These are phyloP conservation scores for Podospora conica DNA, from an alignment of 495 filamentous ascomycete species.

Conservation along the genomic window DNA sequence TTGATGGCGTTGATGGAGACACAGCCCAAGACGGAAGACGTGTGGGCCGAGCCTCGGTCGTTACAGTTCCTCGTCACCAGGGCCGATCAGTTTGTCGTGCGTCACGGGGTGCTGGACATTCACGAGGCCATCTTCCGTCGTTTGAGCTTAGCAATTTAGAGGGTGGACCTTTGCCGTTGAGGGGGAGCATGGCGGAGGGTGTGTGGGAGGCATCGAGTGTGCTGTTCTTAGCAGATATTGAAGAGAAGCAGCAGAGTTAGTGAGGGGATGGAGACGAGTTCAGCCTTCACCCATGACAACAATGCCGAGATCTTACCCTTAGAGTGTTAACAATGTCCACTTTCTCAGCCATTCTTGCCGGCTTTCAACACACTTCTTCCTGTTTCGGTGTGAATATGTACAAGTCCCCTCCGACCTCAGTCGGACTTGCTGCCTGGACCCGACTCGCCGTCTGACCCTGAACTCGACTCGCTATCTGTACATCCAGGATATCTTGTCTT, in stretches of 20 bases:
- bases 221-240: constrained; percentile 20
- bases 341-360: no score
- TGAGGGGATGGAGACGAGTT: no score
- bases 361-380: no score
- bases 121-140: constrained; percentile 54
- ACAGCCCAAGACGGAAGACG: constrained; percentile 17
- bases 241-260: constrained; percentile 15
- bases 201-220: constrained; percentile 28
- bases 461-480: no score
- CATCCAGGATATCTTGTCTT: no score
- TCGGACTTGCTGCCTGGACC: no score
- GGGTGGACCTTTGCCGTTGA: constrained; percentile 50
- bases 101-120: constrained; percentile 52
- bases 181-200: constrained; percentile 44
- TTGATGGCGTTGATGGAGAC: constrained; percentile 44
- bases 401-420: no score
- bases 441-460: no score
- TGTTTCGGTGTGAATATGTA: no score
- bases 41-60: constrained; percentile 34
- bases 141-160: constrained; percentile 47
- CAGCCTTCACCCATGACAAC: no score
- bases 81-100: constrained; percentile 55
- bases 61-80: constrained; percentile 53
- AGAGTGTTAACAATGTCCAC: no score
- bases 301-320: no score